Evolutionary conservation across 176 grass and related monocot genomes (phyloP).

Genomic region (Paspalum vaginatum): DNA sequence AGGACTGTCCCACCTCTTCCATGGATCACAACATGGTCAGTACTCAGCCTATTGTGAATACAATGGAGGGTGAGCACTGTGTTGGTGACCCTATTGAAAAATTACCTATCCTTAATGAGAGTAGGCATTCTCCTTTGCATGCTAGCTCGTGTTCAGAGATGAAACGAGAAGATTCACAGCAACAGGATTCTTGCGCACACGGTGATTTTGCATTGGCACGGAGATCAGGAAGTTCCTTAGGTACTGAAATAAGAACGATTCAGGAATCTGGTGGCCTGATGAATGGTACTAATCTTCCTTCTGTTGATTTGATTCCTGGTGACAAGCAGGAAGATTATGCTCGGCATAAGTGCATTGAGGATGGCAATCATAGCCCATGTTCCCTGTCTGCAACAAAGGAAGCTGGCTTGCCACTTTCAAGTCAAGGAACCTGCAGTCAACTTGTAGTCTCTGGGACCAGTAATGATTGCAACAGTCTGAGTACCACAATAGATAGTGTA

Average conservation of each 20-base stretch:
- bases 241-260: constrained; percentile 37
- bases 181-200: constrained; percentile 33
- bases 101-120: constrained; percentile 53
- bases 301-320: constrained; percentile 49
- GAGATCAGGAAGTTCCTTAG: constrained; percentile 53
- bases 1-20: constrained; percentile 30
- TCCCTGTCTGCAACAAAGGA: constrained; percentile 33
- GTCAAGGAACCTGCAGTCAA: constrained; percentile 30
- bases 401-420: constrained; percentile 30
- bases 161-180: constrained; percentile 41
- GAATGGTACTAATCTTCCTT: constrained; percentile 41
- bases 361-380: constrained; percentile 38
- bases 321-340: constrained; percentile 33
- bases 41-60: constrained; percentile 31
- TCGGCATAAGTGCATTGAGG: constrained; percentile 24
- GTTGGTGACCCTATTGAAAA: constrained; percentile 55
- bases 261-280: constrained; percentile 29
- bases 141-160: constrained; percentile 60
- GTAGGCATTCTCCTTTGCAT: constrained; percentile 40
- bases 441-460: constrained; percentile 35
- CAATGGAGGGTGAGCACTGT: constrained; percentile 43
- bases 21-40: constrained; percentile 43
- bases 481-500: constrained; percentile 12
- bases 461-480: constrained; percentile 36
- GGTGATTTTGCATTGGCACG: constrained; percentile 28